These are phyloP conservation scores for Persicaria maculosa DNA, from an alignment of 148 eudicot genomes.

Conservation along the genomic window DNA sequence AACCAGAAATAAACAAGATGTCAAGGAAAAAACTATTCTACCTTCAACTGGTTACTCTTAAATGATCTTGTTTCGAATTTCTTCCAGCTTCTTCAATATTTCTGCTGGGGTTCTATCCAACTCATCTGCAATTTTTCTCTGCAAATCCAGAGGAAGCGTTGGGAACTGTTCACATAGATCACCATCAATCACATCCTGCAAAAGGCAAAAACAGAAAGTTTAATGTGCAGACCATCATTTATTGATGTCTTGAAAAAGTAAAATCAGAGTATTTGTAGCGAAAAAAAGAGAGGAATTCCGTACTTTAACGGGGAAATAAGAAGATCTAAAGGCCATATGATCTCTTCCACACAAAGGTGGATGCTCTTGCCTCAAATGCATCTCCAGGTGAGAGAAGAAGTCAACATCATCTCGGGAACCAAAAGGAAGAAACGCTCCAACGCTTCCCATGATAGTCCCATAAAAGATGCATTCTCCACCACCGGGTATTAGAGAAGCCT, in stretches of 20 bases:
- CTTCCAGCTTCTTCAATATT: conserved; percentile 93
- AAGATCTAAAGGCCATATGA: conserved; percentile 97
- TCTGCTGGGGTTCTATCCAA: conserved; percentile 93
- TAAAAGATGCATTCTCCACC: conserved; percentile 90
- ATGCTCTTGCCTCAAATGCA: conserved; percentile 97
- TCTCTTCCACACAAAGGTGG: conserved; percentile 99
- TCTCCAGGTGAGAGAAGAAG: conserved; percentile 97
- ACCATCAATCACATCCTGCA: conserved; percentile 98
- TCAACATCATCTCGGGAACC: conserved; percentile 93
- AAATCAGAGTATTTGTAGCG: not conserved
- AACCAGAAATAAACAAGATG: not conserved
- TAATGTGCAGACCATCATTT: not conserved
- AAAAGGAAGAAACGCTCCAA: conserved; percentile 93
- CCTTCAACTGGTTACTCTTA: conserved; percentile 20
- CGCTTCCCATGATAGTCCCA: conserved; percentile 98
- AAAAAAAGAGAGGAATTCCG: not conserved
- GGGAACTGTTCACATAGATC: conserved; percentile 96
- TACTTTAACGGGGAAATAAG: conserved; percentile 96
- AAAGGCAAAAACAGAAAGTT: not conserved
- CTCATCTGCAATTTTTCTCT: conserved; percentile 92
- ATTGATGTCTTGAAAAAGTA: not conserved
- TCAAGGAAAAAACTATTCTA: not conserved
- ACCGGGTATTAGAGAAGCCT: conserved; percentile 87
- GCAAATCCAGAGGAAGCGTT: conserved; percentile 90
- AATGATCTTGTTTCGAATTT: conserved; percentile 82